Evolutionary conservation across 2,329 filamentous ascomycete species (phyloP).

Genomic region (Trichoderma afroharzianum): DNA sequence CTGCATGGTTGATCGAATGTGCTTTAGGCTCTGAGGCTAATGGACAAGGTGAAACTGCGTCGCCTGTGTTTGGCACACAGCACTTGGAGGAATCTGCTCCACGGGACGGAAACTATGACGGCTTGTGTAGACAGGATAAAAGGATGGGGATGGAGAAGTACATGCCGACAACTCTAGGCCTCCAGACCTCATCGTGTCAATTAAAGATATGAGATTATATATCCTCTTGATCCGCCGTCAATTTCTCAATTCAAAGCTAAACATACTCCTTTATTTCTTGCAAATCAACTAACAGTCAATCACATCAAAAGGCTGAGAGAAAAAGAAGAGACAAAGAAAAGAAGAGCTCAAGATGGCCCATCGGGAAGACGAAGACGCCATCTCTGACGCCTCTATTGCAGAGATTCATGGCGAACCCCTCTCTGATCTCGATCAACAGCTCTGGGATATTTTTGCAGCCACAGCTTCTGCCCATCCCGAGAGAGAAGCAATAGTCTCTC

Average conservation of each 20-base stretch:
- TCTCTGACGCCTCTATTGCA: slow-evolving; percentile 21
- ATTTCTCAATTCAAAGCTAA: not conserved
- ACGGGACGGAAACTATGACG: not conserved
- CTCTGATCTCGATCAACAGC: slow-evolving; percentile 26
- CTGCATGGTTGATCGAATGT: slow-evolving; percentile 1
- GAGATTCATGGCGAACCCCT: slow-evolving; percentile 29
- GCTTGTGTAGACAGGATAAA: not conserved
- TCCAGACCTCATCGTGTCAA: not conserved
- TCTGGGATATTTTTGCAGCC: slow-evolving; percentile 34
- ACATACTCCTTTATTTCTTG: not conserved
- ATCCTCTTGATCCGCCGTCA: not conserved
- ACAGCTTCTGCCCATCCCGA: slow-evolving; percentile 29
- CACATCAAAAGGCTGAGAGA: not conserved
- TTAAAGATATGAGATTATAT: not conserved
- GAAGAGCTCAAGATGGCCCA: not conserved
- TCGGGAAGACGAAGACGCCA: not conserved
- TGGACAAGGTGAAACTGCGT: not conserved
- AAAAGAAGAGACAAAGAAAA: not conserved
- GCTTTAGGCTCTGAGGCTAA: not conserved
- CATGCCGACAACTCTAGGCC: not conserved
- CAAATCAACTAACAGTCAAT: not conserved
- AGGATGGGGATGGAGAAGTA: not conserved
- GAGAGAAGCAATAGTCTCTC: slow-evolving; percentile 35
- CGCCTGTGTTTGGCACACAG: not conserved
- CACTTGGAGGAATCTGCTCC: not conserved